These are phyloP conservation scores for Pythium folliculosum DNA, from an alignment of 352 stramenopile genomes.

Conservation along the genomic window DNA sequence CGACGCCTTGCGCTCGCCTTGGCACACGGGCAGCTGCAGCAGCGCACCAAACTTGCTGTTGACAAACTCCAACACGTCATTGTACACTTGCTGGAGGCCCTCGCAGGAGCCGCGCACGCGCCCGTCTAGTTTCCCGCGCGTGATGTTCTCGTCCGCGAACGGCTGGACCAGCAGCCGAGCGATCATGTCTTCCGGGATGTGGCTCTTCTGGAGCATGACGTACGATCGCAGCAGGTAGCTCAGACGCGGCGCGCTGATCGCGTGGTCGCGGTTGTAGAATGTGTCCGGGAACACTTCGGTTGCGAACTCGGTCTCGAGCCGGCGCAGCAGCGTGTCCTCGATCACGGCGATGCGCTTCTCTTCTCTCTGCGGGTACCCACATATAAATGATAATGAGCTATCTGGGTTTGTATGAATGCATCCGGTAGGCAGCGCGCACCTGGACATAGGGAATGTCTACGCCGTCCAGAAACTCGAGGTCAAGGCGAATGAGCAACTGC, in stretches of 20 bases:
- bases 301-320: constrained; percentile 83
- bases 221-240: constrained; percentile 79
- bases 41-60: constrained; percentile 64
- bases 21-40: constrained; percentile 63
- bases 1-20: constrained; percentile 61
- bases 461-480: constrained; percentile 74
- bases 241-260: constrained; percentile 60
- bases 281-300: constrained; percentile 88
- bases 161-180: constrained; percentile 70
- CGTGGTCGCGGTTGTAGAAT: constrained; percentile 83
- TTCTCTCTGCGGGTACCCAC: too few relatives aligned
- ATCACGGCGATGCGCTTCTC: constrained; percentile 70
- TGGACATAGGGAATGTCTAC: constrained; percentile 70
- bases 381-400: too few relatives aligned
- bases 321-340: constrained; percentile 69
- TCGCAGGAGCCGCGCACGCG: constrained; percentile 74
- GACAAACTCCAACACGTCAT: constrained; percentile 74
- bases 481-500: constrained; percentile 72
- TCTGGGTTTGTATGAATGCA: background rate
- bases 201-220: constrained; percentile 68
- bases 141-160: constrained; percentile 79
- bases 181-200: constrained; percentile 85
- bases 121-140: constrained; percentile 74
- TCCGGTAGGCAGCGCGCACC: constrained; percentile 31
- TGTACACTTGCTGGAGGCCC: constrained; percentile 70